These are phyloP conservation scores for Plenodomus biglobosus DNA, from an alignment of 2,329 filamentous ascomycete species.

Conservation along the genomic window DNA sequence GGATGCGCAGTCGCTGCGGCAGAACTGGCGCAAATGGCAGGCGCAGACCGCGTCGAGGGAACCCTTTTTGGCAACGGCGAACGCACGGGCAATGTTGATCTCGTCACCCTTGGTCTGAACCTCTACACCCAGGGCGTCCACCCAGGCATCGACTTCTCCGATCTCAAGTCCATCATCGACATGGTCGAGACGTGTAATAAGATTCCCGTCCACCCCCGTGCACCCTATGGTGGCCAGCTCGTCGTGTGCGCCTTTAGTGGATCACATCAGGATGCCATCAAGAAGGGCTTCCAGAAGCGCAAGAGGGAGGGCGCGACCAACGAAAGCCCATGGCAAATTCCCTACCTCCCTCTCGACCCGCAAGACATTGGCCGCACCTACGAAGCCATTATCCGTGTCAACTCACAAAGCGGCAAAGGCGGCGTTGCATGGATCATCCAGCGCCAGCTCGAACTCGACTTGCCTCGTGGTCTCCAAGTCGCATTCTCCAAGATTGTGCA, in stretches of 20 bases:
- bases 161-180: conserved; percentile 82
- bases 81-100: conserved; percentile 90
- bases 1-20: conserved; percentile 87
- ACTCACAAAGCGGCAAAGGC: conserved; percentile 93
- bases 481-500: conserved; percentile 90
- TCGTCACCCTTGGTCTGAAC: conserved; percentile 89
- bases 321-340: conserved; percentile 77
- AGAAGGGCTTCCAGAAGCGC: conserved; percentile 78
- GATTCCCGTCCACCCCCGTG: conserved; percentile 86
- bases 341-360: conserved; percentile 91
- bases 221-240: conserved; percentile 86
- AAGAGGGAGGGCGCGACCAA: conserved; percentile 60
- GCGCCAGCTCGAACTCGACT: conserved; percentile 83
- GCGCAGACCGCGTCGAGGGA: conserved; percentile 90
- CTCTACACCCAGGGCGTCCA: conserved; percentile 91
- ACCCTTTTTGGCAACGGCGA: conserved; percentile 95
- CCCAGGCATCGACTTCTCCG: conserved; percentile 86
- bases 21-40: conserved; percentile 94
- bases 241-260: conserved; percentile 93
- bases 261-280: conserved; percentile 93
- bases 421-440: conserved; percentile 94
- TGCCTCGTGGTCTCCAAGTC: conserved; percentile 88
- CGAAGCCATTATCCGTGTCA: conserved; percentile 96
- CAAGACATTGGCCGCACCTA: conserved; percentile 95
- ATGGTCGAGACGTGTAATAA: conserved; percentile 91